Evolutionary conservation across 495 filamentous ascomycete species (phyloP).

Genomic region (Aspergillus olivimuriae): DNA sequence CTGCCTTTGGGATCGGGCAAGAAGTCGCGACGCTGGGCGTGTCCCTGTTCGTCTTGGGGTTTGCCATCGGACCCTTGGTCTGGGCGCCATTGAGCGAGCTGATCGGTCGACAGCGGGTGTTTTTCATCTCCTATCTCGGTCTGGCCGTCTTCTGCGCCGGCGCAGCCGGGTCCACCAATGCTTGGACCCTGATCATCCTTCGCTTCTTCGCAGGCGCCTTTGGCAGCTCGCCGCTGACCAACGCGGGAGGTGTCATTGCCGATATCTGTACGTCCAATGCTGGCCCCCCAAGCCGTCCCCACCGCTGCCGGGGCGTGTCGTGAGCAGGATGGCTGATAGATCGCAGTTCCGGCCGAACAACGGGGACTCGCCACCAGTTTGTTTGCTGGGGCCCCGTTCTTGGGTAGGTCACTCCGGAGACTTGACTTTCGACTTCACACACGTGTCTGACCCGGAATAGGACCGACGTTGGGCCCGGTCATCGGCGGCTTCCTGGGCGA

Average conservation of each 20-base stretch:
- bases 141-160: conserved; percentile 59
- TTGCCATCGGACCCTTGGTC: conserved; percentile 20
- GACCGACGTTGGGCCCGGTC: conserved; percentile 50
- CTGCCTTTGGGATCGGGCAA: conserved; percentile 36
- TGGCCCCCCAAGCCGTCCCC: too few species aligned
- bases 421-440: neutral
- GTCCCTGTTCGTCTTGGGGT: conserved; percentile 44
- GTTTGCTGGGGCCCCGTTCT: conserved; percentile 55
- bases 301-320: too few species aligned
- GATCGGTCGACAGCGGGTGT: conserved; percentile 60
- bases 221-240: conserved; percentile 59
- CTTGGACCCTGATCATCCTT: conserved; percentile 56
- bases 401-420: conserved; percentile 22
- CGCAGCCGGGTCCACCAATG: conserved; percentile 50
- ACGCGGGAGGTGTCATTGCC: conserved; percentile 62
- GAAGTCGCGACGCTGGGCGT: conserved; percentile 49
- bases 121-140: conserved; percentile 50
- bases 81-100: conserved; percentile 52
- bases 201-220: conserved; percentile 68
- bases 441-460: neutral
- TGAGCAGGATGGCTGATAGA: too few species aligned
- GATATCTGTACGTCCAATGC: too few species aligned
- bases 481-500: conserved; percentile 51
- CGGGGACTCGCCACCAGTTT: conserved; percentile 53
- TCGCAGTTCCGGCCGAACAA: conserved; percentile 44